phyloP scores from a whole-genome alignment of 305 asterid genomes.

The Fraxinus sp. region DNA sequence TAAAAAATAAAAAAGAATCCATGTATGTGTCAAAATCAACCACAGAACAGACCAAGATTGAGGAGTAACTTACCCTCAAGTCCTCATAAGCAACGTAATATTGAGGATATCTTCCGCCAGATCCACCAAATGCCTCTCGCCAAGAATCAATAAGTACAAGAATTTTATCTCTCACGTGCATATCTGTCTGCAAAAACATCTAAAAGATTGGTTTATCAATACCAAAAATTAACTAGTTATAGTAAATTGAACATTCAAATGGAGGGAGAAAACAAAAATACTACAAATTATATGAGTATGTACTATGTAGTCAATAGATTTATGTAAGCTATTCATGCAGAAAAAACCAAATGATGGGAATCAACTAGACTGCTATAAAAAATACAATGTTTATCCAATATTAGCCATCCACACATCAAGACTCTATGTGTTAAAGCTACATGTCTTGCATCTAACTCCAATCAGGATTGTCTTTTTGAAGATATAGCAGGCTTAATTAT shows the following conservation, averaged over 20 bases:
- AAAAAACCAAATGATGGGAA: not conserved
- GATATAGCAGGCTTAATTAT: not conserved
- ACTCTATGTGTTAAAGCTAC: not conserved
- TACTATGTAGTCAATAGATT: not conserved
- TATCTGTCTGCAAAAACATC: constrained; percentile 64
- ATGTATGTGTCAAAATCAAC: not conserved
- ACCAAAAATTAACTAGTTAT: not conserved
- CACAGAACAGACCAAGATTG: not conserved
- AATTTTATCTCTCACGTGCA: constrained; percentile 79
- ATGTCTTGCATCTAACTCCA: not conserved
- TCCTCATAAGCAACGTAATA: constrained; percentile 92
- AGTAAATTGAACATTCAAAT: not conserved
- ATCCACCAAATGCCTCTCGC: constrained; percentile 92
- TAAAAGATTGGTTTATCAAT: not conserved
- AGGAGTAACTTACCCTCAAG: constrained; percentile 53
- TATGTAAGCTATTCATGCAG: not conserved
- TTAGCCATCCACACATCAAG: not conserved
- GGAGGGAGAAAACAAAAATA: not conserved
- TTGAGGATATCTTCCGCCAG: constrained; percentile 85
- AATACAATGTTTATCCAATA: not conserved
- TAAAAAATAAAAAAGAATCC: constrained; percentile 10
- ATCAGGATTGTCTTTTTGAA: not conserved
- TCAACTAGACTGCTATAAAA: not conserved
- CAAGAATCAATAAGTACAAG: constrained; percentile 73
- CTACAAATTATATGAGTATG: not conserved